Evolutionary conservation across 371 early-diverging fungal species (phyloP).

Genomic region (Coemansia sp.): DNA sequence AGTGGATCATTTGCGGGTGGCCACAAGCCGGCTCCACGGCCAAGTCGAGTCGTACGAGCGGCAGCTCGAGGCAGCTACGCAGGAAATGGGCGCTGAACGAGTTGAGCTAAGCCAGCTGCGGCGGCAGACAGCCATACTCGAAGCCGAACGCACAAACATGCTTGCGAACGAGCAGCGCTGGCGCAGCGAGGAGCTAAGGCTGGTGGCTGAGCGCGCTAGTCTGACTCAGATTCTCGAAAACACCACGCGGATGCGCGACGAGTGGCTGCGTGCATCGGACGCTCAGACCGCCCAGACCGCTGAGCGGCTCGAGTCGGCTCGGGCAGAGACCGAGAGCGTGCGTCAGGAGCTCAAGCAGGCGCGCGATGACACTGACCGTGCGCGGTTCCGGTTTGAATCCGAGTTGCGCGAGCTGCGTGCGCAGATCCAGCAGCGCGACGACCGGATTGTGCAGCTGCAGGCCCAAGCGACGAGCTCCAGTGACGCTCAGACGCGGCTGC

Average conservation of each 20-base stretch:
- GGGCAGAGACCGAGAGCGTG: conserved; percentile 18
- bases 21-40: conserved; percentile 46
- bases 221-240: conserved; percentile 51
- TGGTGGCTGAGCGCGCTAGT: conserved; percentile 43
- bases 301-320: conserved; percentile 32
- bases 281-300: conserved; percentile 15
- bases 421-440: conserved; percentile 35
- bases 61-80: conserved; percentile 32
- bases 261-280: conserved; percentile 44
- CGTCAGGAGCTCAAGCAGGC: conserved; percentile 27
- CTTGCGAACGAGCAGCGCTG: conserved; percentile 44
- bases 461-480: conserved; percentile 9
- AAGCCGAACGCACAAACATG: conserved; percentile 40
- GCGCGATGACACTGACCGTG: conserved; percentile 33
- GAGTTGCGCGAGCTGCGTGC: conserved; percentile 39
- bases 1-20: conserved; percentile 51
- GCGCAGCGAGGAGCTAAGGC: conserved; percentile 45
- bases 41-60: conserved; percentile 49
- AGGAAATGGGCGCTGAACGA: conserved; percentile 9
- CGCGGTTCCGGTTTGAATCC: conserved; percentile 22
- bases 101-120: conserved; percentile 36
- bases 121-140: conserved; percentile 25
- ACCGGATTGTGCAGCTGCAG: conserved; percentile 16
- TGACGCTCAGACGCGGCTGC: conserved; percentile 7
- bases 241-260: conserved; percentile 53